A percentile compares a stretch with the other conserved stretches of the same genome.
Evolutionary conservation across 1,284 basidiomycete species (phyloP).

Genomic region (Malassezia obtusa): DNA sequence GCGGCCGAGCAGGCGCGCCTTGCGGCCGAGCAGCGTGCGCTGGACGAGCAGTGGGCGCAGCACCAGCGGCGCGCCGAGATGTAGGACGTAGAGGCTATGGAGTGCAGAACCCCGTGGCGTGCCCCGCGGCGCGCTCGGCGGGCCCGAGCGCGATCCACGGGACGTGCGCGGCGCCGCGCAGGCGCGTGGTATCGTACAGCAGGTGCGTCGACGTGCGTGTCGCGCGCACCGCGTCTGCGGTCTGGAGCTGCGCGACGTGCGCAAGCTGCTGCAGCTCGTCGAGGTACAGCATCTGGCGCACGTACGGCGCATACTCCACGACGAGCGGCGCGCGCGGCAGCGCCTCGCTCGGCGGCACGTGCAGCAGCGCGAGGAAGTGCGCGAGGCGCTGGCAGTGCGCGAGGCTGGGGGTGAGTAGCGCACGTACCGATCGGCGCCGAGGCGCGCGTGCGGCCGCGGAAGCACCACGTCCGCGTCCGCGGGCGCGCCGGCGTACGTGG

Average conservation of each 20-base stretch:
- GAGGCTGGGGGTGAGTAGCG: not conserved
- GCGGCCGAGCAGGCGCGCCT: slow-evolving; percentile 1
- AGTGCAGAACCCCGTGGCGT: not conserved
- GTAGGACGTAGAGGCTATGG: too few species aligned
- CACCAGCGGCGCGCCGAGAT: not conserved
- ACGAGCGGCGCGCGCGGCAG: slow-evolving; percentile 1
- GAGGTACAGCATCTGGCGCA: not conserved
- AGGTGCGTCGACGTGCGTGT: slow-evolving; percentile 17
- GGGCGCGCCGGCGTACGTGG: not conserved
- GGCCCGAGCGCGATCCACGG: slow-evolving; percentile 20
- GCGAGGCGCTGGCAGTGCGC: not conserved
- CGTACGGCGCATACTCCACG: slow-evolving; percentile 15
- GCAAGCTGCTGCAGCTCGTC: slow-evolving; percentile 1
- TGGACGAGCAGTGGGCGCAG: not conserved
- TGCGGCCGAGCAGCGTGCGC: not conserved
- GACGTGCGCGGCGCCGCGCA: not conserved
- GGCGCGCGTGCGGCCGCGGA: not conserved
- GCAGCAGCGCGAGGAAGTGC: slow-evolving; percentile 3
- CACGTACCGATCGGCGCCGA: slow-evolving; percentile 8
- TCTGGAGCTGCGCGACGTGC: slow-evolving; percentile 1
- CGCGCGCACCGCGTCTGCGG: not conserved
- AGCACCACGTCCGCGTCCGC: not conserved
- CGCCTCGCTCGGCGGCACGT: slow-evolving; percentile 3
- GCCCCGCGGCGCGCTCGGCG: slow-evolving; percentile 6
- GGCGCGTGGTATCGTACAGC: not conserved